Evolutionary conservation across 352 stramenopile genomes (phyloP).

Genomic region (Globisporangium nunn): DNA sequence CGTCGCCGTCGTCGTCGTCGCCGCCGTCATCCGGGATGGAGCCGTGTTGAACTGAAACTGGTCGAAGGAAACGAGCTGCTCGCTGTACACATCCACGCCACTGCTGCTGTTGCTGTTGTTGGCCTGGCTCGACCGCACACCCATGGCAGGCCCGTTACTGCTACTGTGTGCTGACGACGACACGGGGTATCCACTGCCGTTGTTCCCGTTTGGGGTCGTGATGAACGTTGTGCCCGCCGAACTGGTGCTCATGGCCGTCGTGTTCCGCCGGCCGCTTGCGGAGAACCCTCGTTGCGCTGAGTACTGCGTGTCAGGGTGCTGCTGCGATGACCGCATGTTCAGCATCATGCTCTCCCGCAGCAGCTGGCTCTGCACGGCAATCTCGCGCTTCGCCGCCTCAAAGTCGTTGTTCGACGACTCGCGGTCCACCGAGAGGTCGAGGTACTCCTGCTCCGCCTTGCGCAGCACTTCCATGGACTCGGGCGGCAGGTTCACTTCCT

Average conservation of each 20-base stretch:
- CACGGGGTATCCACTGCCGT: background rate
- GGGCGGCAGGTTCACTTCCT: constrained; percentile 39
- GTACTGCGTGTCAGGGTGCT: background rate
- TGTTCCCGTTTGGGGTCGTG: constrained; percentile 7
- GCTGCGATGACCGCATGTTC: constrained; percentile 1
- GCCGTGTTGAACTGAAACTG: constrained; percentile 12
- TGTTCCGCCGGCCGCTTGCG: background rate
- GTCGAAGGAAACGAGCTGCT: constrained; percentile 11
- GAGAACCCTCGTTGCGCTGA: background rate
- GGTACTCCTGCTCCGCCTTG: constrained; percentile 60
- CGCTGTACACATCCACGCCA: constrained; percentile 5
- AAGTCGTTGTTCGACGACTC: constrained; percentile 60
- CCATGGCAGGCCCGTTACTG: background rate
- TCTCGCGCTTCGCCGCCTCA: constrained; percentile 66
- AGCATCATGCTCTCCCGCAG: constrained; percentile 69
- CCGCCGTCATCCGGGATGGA: constrained; percentile 2
- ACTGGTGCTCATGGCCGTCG: constrained; percentile 10
- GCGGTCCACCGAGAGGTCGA: constrained; percentile 49
- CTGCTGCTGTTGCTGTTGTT: constrained; percentile 1
- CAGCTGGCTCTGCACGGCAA: constrained; percentile 67
- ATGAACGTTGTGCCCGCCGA: constrained; percentile 11
- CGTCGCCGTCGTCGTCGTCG: background rate
- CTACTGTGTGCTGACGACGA: background rate
- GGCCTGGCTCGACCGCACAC: background rate
- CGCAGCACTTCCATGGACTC: constrained; percentile 56